Conservation (phyloP, 2,329 filamentous ascomycete species). For the Microcyclospora pomicola region DNA sequence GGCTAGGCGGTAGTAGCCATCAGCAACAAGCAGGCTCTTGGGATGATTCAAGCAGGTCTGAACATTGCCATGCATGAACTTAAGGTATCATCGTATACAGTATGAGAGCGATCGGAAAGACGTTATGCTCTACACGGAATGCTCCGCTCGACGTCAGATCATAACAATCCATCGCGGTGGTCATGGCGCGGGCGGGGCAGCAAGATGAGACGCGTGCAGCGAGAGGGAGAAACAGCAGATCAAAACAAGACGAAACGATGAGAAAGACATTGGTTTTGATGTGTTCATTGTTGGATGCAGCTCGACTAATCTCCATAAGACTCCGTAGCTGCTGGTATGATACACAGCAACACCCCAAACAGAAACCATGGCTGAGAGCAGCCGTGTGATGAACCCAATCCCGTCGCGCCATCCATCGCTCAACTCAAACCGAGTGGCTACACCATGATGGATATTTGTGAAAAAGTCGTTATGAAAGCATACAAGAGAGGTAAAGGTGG, state of each 20-base stretch:
- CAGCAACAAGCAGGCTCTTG: too few species aligned
- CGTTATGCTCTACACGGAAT: too few species aligned
- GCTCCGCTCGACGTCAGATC: background rate
- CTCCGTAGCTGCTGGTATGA: constrained; percentile 19
- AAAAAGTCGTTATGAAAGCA: constrained; percentile 21
- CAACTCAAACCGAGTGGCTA: constrained; percentile 17
- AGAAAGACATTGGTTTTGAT: constrained; percentile 3
- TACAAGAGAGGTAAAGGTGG: constrained; percentile 13
- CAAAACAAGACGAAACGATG: constrained; percentile 8
- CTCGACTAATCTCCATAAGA: constrained; percentile 15
- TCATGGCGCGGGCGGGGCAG: background rate
- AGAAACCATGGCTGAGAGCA: constrained; percentile 13
- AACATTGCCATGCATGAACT: too few species aligned
- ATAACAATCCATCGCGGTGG: constrained; percentile 1
- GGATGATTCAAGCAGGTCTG: too few species aligned
- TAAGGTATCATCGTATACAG: too few species aligned
- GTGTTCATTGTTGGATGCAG: constrained; percentile 11
- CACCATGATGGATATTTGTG: constrained; percentile 21
- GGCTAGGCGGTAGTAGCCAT: too few species aligned
- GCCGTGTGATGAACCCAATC: constrained; percentile 13
- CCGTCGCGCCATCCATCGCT: constrained; percentile 20
- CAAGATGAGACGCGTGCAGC: background rate
- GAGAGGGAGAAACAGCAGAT: too few species aligned
- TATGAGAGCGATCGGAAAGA: too few species aligned
- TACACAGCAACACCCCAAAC: constrained; percentile 13